A percentile compares a stretch with the other conserved stretches of the same genome.
These are phyloP conservation scores for Populus nigra DNA, from an alignment of 345 rosid species.

Conservation along the genomic window DNA sequence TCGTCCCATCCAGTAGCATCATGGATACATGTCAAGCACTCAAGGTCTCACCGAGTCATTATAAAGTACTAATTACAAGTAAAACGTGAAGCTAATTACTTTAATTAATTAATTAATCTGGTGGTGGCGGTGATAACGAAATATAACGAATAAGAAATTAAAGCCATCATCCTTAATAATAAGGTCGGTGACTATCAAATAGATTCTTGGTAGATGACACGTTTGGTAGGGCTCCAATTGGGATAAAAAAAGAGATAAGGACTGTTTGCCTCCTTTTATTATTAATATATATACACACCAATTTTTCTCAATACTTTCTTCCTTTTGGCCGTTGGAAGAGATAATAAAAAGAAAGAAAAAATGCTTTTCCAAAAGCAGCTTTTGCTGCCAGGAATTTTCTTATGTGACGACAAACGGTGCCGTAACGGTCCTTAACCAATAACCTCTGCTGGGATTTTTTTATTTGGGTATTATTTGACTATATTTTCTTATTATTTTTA, in stretches of 20 bases:
- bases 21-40: no score
- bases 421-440: not conserved
- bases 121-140: not conserved
- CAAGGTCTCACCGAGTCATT: not conserved
- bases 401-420: not conserved
- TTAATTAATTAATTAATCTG: no score
- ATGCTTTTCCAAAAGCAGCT: not conserved
- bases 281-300: no score
- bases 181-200: not conserved
- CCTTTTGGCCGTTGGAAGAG: not conserved
- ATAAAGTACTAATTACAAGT: no score
- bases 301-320: not conserved
- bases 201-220: not conserved
- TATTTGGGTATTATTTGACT: not conserved
- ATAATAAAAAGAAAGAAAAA: not conserved
- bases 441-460: not conserved
- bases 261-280: not conserved
- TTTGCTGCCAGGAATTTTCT: not conserved
- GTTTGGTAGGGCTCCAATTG: not conserved
- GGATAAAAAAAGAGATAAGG: not conserved
- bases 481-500: no score
- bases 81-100: no score
- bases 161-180: not conserved
- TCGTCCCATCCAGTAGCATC: no score
- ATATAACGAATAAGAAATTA: not conserved